Evolutionary conservation across 73 alveolate genomes (phyloP), one percentile per base, ranked within the genome.

Genomic region (Tetrahymena malaccensis): DNA sequence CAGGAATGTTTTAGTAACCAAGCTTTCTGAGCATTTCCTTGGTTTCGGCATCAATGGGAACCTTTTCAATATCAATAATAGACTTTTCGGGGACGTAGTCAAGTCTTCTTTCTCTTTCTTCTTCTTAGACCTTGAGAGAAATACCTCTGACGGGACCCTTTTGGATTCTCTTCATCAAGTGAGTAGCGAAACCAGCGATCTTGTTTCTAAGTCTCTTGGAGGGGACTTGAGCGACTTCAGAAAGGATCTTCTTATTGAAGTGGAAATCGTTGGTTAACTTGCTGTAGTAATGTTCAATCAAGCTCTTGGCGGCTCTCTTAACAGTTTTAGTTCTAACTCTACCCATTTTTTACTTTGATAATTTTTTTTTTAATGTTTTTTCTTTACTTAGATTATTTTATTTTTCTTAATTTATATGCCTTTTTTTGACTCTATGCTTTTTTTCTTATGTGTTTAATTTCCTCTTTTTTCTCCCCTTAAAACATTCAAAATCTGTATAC

Each of bases 91-190:
- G 97, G 50, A 95, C 97, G 70, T 35, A 95, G 50, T 96, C 98
- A 44, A 96, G 93, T 85, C 96, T 94, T 94, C 96, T 96, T 85
- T 96, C 98, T 96, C 98, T 96, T 84, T 96, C 98, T 58, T 96
- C 98, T 95, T 96, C 97, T 85, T 96, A 94, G 84, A 98, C 97
- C 97, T 98, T 97, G 96, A 96, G 96, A n/a, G 99, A 98, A 97
- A 98, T 98, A n/a, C 99, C 99, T 96, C 98, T 98, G 70, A 98
- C 99, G 44, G 99, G 99, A 43, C 99, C 99, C 96, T 98, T 98
- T 95, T 98, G 98, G 96, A 98, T 98, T 98, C 99, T 98, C 97
- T 96, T 98, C 98, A 98, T 97, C 96, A 98, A 95, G 96, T 98
- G 99, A 16, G 99, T 98, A 94, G 99, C 99, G 96, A 96, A 98